These are phyloP conservation scores for Arxiozyma heterogenica DNA, from an alignment of 1,139 yeast species.

Conservation along the genomic window DNA sequence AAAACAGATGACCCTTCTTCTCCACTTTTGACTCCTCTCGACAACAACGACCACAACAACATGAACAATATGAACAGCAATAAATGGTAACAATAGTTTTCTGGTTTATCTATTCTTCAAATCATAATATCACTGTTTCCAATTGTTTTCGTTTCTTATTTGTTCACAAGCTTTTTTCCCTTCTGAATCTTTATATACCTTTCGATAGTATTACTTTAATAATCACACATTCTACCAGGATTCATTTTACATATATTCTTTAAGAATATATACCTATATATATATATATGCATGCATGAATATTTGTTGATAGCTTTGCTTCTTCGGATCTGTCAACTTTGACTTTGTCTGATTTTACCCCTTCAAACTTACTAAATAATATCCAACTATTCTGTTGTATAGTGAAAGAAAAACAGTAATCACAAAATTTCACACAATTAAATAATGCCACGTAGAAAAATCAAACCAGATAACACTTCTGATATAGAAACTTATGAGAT, in stretches of 20 bases:
- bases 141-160: no score
- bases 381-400: no score
- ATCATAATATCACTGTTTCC: no score
- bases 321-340: not conserved
- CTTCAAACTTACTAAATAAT: no score
- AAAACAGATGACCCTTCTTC: not conserved
- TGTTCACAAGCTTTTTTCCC: no score
- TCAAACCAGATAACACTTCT: not conserved
- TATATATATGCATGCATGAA: no score
- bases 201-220: no score
- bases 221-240: no score
- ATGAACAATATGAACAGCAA: not conserved
- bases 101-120: not conserved
- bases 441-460: not conserved
- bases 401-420: no score
- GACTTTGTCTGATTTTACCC: no score
- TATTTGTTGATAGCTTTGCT: not conserved
- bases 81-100: not conserved
- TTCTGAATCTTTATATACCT: no score
- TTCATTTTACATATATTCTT: not conserved
- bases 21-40: not conserved
- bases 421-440: not conserved
- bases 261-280: no score
- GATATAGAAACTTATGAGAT: conserved; percentile 3
- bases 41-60: not conserved